Evolutionary conservation across 2,329 filamentous ascomycete genomes (phyloP).

Genomic region (Trichophyton verrucosum): DNA sequence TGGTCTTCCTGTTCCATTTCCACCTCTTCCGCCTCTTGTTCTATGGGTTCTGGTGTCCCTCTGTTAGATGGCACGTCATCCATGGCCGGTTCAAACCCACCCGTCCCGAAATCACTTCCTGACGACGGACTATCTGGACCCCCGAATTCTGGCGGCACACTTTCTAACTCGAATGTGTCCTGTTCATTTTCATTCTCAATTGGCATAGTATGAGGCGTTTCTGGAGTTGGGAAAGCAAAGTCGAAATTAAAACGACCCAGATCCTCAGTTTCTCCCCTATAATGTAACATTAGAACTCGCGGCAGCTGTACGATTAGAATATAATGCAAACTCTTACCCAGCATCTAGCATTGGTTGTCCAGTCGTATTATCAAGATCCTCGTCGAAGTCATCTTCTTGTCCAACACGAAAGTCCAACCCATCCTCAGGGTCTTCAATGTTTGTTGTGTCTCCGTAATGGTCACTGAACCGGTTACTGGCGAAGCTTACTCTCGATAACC

Average conservation of each 20-base stretch:
- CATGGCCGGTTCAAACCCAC: conserved; percentile 23
- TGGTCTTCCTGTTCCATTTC: conserved; percentile 8
- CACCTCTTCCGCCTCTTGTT: conserved; percentile 2
- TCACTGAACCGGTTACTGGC: conserved; percentile 37
- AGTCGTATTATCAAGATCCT: conserved; percentile 23
- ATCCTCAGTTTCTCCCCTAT: conserved; percentile 34
- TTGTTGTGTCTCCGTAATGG: conserved; percentile 38
- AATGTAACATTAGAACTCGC: conserved; percentile 4
- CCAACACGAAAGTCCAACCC: conserved; percentile 28
- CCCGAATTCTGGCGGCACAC: conserved; percentile 18
- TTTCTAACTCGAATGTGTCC: conserved; percentile 23
- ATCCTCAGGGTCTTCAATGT: conserved; percentile 33
- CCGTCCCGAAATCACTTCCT: conserved; percentile 19
- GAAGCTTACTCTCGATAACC: conserved; percentile 34
- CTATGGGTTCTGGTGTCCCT: conserved; percentile 2
- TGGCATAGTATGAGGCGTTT: conserved; percentile 17
- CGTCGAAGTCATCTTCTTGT: conserved; percentile 24
- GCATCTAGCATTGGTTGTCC: conserved; percentile 29
- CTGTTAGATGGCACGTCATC: conserved; percentile 11
- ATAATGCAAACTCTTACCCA: conserved; percentile 20
- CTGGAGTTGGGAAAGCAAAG: conserved; percentile 30
- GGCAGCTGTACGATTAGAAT: background rate
- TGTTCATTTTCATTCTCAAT: conserved; percentile 26
- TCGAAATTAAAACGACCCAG: conserved; percentile 31
- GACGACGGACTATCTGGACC: conserved; percentile 19